phyloP scores from a whole-genome alignment of 805 yeast genomes.

The Metschnikowia bowlesiae region DNA sequence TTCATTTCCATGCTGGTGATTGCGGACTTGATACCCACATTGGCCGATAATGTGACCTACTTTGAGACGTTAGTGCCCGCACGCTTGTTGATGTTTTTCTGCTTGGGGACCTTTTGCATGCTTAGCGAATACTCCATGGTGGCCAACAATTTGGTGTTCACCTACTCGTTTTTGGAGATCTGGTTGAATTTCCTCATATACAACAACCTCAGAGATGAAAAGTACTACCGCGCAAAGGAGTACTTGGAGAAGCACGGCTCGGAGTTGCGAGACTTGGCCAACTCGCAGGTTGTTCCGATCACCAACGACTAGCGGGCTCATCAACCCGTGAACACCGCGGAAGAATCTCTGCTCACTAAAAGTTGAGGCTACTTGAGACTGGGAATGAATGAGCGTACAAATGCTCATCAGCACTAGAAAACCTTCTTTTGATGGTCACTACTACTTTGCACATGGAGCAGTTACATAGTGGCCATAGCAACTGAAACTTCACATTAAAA shows the following conservation, averaged over 20 bases:
- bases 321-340: background rate
- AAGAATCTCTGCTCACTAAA: no score
- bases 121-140: conserved; percentile 40
- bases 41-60: conserved; percentile 40
- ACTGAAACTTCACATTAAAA: no score
- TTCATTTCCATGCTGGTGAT: conserved; percentile 43
- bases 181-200: conserved; percentile 66
- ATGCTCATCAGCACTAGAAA: no score
- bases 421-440: no score
- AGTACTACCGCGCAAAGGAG: conserved; percentile 43
- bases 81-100: conserved; percentile 49
- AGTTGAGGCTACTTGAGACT: no score
- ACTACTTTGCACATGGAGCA: no score
- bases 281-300: conserved; percentile 28
- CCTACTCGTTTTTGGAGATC: conserved; percentile 58
- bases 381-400: no score
- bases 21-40: conserved; percentile 51
- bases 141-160: conserved; percentile 61
- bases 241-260: conserved; percentile 38
- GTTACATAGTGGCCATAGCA: no score
- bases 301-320: conserved; percentile 16
- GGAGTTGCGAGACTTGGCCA: conserved; percentile 27
- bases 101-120: conserved; percentile 47
- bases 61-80: conserved; percentile 60
- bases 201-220: conserved; percentile 62